Evolutionary conservation across 306 rosid species (phyloP), one percentile per base, ranked within the genome.

Genomic region (Castanea crenata): DNA sequence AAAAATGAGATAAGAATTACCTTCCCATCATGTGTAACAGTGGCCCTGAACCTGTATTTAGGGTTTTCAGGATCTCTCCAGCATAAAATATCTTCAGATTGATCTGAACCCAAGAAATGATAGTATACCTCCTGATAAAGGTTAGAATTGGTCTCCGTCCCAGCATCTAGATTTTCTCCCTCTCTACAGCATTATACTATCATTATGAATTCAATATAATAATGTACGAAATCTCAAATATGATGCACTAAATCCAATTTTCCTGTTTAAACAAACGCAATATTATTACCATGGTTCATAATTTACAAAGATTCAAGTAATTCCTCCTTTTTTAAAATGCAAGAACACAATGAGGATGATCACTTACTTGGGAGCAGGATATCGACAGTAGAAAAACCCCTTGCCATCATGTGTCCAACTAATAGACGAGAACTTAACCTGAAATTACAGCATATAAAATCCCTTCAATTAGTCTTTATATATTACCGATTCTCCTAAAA

Each of bases 381-480:
- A 95, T 74, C 98, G 92, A 81, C 96, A 80, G 77, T 95, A 95
- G 81, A 95, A 95, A 84, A 93, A 93, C 52, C 99, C 97, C 83
- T 90, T 91, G 93, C 75, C 76, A 76, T 95, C 98, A 74, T 82
- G 90, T 1, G 99, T 93, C 99, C 99, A 95, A 80, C 91, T 87
- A 73, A 91, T 88, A 51, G 85, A 71, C 29, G 93, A 90, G 89
- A 95, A 93, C 75, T 95, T 95, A 7, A 91, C 93, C 98, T 95
- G 93, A 83, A 49, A 90, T 87, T 79, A 68, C 19, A 51, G 61
- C 19, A 78, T 18, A 55, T 19, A 73, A 23, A 77, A 49, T 7
- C 34, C 27, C 51, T 72, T 52, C 27, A 21, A 46, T 44, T 15
- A 61, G 14, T n/a, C 32, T 32, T 0, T 3, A 41, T 41, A 41